These are phyloP conservation scores for Colletotrichum sp. DNA, from an alignment of 2,329 filamentous ascomycete genomes.

Conservation along the genomic window DNA sequence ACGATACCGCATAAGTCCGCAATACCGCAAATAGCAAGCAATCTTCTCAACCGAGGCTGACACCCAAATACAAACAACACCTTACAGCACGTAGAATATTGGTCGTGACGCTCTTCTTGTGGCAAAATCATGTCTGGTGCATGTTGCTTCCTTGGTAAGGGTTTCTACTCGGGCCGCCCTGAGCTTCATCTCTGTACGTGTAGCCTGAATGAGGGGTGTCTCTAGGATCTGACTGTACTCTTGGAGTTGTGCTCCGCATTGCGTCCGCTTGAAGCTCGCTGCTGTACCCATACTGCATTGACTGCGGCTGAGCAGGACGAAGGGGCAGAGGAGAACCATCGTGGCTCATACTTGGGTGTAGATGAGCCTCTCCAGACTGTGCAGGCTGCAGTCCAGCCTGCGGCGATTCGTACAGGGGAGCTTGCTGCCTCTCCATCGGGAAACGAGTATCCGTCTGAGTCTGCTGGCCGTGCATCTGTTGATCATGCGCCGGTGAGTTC, in stretches of 20 bases:
- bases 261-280: background rate
- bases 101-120: background rate
- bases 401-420: background rate
- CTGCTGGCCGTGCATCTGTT: background rate
- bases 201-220: background rate
- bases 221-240: background rate
- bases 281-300: background rate
- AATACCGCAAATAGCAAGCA: background rate
- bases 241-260: background rate
- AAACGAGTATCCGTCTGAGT: background rate
- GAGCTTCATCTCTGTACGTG: background rate
- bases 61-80: background rate
- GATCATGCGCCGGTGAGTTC: rapidly evolving
- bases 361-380: background rate
- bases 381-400: background rate
- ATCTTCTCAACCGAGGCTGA: background rate
- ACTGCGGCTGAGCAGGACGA: background rate
- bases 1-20: background rate
- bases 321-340: background rate
- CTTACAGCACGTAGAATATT: background rate
- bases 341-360: background rate
- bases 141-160: background rate
- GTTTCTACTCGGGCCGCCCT: background rate
- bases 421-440: background rate
- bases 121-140: background rate